Evolutionary conservation across 108 stramenopile genomes (phyloP).

Genomic region (Cyclotella cryptica): DNA sequence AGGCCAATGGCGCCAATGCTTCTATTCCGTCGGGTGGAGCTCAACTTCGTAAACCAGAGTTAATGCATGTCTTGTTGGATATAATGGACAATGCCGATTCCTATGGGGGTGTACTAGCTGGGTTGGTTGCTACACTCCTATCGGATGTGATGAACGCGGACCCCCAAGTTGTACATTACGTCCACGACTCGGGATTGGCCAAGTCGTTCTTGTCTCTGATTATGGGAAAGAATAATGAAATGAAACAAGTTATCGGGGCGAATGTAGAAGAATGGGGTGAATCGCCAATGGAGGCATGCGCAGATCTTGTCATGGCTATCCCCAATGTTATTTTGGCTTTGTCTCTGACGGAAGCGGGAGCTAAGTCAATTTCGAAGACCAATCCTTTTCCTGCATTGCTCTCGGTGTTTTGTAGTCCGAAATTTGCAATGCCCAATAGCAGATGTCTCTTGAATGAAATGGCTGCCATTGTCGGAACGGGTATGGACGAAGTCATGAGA

Average conservation of each 20-base stretch:
- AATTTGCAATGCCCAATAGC: conserved; percentile 89
- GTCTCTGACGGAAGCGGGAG: conserved; percentile 88
- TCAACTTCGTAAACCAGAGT: conserved; percentile 68
- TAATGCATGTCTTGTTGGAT: conserved; percentile 64
- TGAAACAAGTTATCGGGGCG: conserved; percentile 18
- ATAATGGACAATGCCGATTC: conserved; percentile 69
- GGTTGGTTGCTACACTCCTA: conserved; percentile 73
- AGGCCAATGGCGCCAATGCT: conserved; percentile 52
- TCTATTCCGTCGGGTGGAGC: conserved; percentile 61
- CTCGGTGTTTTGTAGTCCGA: conserved; percentile 77
- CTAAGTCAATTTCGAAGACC: conserved; percentile 67
- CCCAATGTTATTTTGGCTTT: conserved; percentile 90
- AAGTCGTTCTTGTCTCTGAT: conserved; percentile 74
- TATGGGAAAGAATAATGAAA: conserved; percentile 39
- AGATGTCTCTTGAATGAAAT: conserved; percentile 89
- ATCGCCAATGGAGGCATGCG: conserved; percentile 70
- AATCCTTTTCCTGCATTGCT: conserved; percentile 90
- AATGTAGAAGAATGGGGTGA: conserved; percentile 37
- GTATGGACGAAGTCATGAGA: conserved; percentile 93
- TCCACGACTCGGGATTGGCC: conserved; percentile 83
- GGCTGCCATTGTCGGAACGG: conserved; percentile 85
- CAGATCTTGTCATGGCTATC: conserved; percentile 91
- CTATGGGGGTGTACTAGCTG: conserved; percentile 83
- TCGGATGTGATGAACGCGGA: conserved; percentile 91
- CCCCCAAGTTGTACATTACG: conserved; percentile 83